These are phyloP conservation scores for Blastocladiella britannica DNA, from an alignment of 192 early-diverging fungal species.

Conservation along the genomic window DNA sequence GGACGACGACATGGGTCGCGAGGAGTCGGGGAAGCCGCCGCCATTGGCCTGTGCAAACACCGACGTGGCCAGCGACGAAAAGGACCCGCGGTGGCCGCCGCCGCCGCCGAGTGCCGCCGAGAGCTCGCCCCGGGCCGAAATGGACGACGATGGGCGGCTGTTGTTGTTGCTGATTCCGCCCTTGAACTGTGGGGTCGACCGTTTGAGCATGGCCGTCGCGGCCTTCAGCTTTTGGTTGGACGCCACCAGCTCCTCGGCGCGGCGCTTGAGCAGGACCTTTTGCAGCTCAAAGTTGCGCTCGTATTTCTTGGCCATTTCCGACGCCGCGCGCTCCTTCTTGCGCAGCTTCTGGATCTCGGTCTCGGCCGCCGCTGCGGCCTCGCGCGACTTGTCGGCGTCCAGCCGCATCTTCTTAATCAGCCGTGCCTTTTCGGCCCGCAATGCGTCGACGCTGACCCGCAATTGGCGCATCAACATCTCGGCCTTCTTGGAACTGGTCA, in stretches of 20 bases:
- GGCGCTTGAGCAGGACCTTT: constrained; percentile 30
- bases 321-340: constrained; percentile 28
- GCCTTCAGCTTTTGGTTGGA: constrained; percentile 18
- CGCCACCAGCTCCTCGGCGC: constrained; percentile 25
- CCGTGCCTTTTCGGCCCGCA: constrained; percentile 51
- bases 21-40: no score
- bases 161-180: no score
- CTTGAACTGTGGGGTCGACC: constrained; percentile 20
- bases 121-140: constrained; percentile 6
- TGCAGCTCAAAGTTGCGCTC: constrained; percentile 32
- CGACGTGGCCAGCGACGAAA: no score
- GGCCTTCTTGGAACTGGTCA: constrained; percentile 23
- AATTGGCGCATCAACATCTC: constrained; percentile 40
- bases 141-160: no score
- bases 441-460: constrained; percentile 40
- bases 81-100: no score
- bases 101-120: no score
- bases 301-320: constrained; percentile 22
- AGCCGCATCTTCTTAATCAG: constrained; percentile 55
- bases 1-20: background rate
- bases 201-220: constrained; percentile 25
- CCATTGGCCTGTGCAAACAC: no score
- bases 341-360: constrained; percentile 35
- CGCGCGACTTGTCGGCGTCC: constrained; percentile 36
- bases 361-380: constrained; percentile 30